Evolutionary conservation across 805 yeast genomes (phyloP).

Genomic region (Spathaspora boniae): DNA sequence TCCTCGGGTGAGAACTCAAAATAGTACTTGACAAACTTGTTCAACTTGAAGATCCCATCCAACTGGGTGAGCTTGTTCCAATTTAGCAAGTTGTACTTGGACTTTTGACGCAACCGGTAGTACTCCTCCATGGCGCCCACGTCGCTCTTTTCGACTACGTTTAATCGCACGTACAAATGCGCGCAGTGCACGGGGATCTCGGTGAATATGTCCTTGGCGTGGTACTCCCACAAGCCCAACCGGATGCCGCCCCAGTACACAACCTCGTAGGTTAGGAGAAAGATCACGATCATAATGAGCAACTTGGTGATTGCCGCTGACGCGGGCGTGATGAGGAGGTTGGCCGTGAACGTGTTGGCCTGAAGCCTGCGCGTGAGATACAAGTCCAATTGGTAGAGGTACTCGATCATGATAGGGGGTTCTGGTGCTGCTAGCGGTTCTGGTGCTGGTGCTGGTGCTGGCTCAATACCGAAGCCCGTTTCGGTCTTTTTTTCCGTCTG

Average conservation of each 20-base stretch:
- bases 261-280: constrained; percentile 35
- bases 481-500: too few species aligned
- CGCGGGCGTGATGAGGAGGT: constrained; percentile 21
- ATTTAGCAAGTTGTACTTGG: constrained; percentile 22
- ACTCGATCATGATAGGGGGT: constrained; percentile 7
- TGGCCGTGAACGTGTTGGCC: constrained; percentile 19
- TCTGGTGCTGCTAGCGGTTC: background rate
- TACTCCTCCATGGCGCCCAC: constrained; percentile 21
- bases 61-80: constrained; percentile 18
- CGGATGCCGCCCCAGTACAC: constrained; percentile 43
- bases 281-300: constrained; percentile 20
- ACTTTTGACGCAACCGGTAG: constrained; percentile 23
- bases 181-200: constrained; percentile 80
- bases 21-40: constrained; percentile 49
- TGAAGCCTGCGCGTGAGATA: constrained; percentile 8
- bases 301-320: constrained; percentile 28
- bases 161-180: constrained; percentile 57
- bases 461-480: too few species aligned
- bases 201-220: constrained; percentile 59
- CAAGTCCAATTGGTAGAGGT: constrained; percentile 9
- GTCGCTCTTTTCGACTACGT: constrained; percentile 25
- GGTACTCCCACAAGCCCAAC: constrained; percentile 44
- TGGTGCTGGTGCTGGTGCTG: too few species aligned
- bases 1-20: constrained; percentile 83
- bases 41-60: constrained; percentile 16